These are phyloP conservation scores for Mortierella claussenii DNA, from an alignment of 192 early-diverging fungal species.

Conservation along the genomic window DNA sequence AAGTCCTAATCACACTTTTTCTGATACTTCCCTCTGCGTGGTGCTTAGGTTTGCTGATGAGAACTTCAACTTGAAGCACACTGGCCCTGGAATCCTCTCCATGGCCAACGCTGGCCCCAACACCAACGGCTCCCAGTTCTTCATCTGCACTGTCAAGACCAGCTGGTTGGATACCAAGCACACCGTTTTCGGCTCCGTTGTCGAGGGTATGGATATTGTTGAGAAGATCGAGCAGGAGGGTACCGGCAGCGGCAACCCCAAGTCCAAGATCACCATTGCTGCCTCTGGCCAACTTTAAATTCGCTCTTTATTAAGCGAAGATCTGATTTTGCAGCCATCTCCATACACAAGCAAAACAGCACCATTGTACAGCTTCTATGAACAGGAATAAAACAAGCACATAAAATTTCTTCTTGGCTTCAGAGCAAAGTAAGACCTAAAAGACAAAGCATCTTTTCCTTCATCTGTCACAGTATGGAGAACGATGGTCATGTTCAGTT, in stretches of 20 bases:
- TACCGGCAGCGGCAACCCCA: slow-evolving; percentile 60
- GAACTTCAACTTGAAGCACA: slow-evolving; percentile 73
- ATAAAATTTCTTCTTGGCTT: too few species aligned
- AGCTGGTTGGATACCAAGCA: slow-evolving; percentile 91
- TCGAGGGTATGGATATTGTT: slow-evolving; percentile 78
- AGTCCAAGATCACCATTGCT: slow-evolving; percentile 64
- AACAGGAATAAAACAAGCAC: neutral
- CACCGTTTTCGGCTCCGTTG: slow-evolving; percentile 80
- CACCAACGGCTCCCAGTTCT: slow-evolving; percentile 94
- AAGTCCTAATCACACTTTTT: too few species aligned
- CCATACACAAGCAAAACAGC: neutral
- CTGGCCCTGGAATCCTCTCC: slow-evolving; percentile 72
- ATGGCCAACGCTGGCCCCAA: slow-evolving; percentile 90
- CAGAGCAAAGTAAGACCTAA: too few species aligned
- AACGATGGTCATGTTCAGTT: too few species aligned
- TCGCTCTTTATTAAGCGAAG: neutral
- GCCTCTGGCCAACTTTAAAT: slow-evolving; percentile 75
- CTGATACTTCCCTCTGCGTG: too few species aligned
- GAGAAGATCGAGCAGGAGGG: slow-evolving; percentile 70
- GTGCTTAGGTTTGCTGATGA: slow-evolving; percentile 72
- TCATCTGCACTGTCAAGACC: slow-evolving; percentile 86
- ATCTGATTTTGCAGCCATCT: neutral
- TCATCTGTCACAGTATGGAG: too few species aligned
- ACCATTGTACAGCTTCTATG: neutral
- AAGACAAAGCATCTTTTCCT: too few species aligned